Evolutionary conservation across 176 grass and related monocot genomes (phyloP).

Genomic region (Musa acuminata): DNA sequence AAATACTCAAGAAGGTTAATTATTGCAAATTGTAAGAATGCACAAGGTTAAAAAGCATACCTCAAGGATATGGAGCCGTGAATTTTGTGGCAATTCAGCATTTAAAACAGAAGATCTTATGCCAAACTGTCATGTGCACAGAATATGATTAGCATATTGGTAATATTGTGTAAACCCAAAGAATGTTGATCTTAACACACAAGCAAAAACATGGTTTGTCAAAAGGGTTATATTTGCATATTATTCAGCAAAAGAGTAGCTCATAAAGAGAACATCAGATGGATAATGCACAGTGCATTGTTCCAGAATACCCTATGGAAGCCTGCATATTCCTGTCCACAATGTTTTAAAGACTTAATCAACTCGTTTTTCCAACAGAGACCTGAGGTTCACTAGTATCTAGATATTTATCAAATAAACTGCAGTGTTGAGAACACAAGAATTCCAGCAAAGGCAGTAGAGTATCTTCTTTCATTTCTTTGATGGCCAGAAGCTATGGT

Average conservation of each 20-base stretch:
- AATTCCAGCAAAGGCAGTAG: neutral
- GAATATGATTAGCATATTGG: neutral
- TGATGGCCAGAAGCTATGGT: no score
- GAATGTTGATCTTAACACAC: conserved; percentile 12
- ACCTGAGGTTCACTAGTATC: neutral
- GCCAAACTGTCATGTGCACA: conserved; percentile 47
- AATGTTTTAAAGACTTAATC: neutral
- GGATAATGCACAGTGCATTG: neutral
- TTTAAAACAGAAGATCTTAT: conserved; percentile 90
- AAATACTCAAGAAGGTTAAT: no score
- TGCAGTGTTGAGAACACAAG: neutral
- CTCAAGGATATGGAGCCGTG: conserved; percentile 92
- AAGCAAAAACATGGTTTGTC: neutral
- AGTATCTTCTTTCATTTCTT: neutral
- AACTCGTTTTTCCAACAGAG: neutral
- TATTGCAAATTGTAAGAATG: neutral
- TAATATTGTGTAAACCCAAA: neutral
- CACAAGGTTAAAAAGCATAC: conserved; percentile 25
- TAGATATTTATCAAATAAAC: neutral
- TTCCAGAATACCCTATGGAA: neutral
- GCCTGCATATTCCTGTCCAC: neutral
- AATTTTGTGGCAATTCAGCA: conserved; percentile 98
- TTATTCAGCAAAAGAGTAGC: no score
- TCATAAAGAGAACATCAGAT: no score
- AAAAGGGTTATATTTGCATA: no score